A percentile compares a stretch with the other conserved stretches of the same genome.
These are phyloP conservation scores for Pterocarpus macrocarpus DNA, from an alignment of 306 rosid genomes.

Conservation along the genomic window DNA sequence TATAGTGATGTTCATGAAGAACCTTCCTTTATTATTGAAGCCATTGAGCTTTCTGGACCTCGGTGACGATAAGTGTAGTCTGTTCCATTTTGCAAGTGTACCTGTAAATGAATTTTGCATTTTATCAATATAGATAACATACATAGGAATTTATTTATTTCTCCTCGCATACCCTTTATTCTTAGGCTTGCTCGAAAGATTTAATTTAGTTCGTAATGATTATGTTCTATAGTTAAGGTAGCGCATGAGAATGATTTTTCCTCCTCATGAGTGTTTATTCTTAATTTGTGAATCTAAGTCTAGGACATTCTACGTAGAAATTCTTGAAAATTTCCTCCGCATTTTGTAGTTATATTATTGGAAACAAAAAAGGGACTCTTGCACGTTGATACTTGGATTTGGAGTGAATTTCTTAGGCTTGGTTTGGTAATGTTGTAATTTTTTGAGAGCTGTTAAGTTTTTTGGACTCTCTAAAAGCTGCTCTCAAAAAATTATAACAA, in stretches of 20 bases:
- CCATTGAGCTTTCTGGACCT: conserved; percentile 98
- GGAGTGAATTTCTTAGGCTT: neutral
- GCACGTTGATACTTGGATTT: neutral
- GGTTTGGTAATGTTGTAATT: no score
- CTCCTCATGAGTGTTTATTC: neutral
- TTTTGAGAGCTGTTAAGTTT: no score
- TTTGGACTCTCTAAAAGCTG: no score
- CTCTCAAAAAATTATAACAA: no score
- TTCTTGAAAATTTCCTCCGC: no score
- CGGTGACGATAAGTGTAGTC: conserved; percentile 55
- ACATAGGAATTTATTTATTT: conserved; percentile 22
- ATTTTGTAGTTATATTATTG: no score
- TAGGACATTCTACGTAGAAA: no score
- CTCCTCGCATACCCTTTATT: neutral
- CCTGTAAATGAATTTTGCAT: conserved; percentile 59
- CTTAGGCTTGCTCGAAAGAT: neutral
- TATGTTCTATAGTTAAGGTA: neutral
- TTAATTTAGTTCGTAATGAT: neutral
- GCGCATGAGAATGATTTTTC: neutral
- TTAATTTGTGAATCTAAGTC: no score
- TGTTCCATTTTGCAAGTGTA: conserved; percentile 29
- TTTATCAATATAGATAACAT: conserved; percentile 36
- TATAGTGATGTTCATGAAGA: conserved; percentile 71
- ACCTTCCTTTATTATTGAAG: conserved; percentile 84
- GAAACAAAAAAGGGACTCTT: neutral